Conservation (phyloP, 345 rosid species). For the Barbarea vulgaris region DNA sequence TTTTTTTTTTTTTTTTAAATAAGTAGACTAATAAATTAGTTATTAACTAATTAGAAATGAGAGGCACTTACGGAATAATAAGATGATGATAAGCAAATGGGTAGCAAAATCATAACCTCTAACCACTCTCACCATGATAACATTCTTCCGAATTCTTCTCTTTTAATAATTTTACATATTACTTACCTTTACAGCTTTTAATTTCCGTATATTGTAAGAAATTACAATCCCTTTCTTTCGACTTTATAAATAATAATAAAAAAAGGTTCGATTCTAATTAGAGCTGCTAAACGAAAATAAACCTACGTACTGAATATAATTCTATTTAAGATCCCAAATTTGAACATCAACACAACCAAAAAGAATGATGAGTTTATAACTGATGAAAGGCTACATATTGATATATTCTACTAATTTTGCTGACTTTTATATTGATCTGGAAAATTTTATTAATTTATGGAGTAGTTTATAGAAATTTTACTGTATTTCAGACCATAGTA, state of each 20-base stretch:
- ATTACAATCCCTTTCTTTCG: background rate
- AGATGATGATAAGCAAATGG: constrained; percentile 23
- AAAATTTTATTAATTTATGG: too few relatives aligned
- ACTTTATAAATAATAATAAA: background rate
- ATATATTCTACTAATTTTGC: too few relatives aligned
- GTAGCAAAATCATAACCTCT: constrained; percentile 21
- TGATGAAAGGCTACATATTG: too few relatives aligned
- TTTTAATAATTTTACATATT: constrained; percentile 1
- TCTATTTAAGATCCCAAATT: background rate
- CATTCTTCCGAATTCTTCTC: constrained; percentile 4
- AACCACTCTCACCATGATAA: constrained; percentile 21
- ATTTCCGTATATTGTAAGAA: background rate
- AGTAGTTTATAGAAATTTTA: too few relatives aligned
- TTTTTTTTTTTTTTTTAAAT: background rate
- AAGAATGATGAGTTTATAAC: too few relatives aligned
- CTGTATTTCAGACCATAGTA: too few relatives aligned
- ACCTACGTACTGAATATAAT: background rate
- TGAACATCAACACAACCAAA: background rate
- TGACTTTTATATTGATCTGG: too few relatives aligned
- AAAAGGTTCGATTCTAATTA: background rate
- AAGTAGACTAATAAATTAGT: background rate
- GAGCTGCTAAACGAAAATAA: background rate
- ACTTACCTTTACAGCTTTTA: background rate
- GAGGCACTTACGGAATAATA: background rate
- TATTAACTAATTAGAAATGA: background rate